These are phyloP conservation scores for Ogataea methanolica DNA, from an alignment of 805 yeast species.

Conservation along the genomic window DNA sequence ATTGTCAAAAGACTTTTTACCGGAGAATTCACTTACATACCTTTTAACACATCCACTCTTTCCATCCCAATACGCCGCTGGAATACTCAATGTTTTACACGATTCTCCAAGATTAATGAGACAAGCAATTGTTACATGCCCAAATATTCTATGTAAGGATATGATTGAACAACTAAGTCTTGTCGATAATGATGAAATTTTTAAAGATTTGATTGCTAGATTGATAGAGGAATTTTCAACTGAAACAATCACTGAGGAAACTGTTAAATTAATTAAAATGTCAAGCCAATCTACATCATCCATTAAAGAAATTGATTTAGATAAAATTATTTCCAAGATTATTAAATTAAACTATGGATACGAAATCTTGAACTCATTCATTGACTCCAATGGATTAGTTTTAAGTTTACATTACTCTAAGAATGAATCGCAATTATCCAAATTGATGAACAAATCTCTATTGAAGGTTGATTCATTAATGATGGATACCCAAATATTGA, in stretches of 20 bases:
- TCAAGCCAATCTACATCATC: constrained; percentile 2
- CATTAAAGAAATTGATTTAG: constrained; percentile 32
- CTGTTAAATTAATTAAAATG: constrained; percentile 33
- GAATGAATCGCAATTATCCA: constrained; percentile 38
- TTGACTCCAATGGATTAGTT: constrained; percentile 67
- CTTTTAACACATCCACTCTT: constrained; percentile 84
- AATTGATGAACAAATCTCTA: constrained; percentile 45
- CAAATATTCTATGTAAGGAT: constrained; percentile 60
- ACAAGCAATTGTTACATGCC: constrained; percentile 79
- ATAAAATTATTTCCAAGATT: constrained; percentile 42
- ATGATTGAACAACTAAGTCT: constrained; percentile 56
- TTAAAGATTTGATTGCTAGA: constrained; percentile 63
- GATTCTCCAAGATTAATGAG: constrained; percentile 61
- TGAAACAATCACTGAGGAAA: constrained; percentile 50
- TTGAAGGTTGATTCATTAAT: constrained; percentile 31
- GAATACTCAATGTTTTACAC: constrained; percentile 46
- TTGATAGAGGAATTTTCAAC: constrained; percentile 60
- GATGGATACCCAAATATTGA: constrained; percentile 39
- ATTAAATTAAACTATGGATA: constrained; percentile 47
- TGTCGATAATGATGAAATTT: constrained; percentile 56
- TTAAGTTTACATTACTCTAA: constrained; percentile 57
- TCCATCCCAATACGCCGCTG: constrained; percentile 55
- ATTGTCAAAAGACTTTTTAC: constrained; percentile 32
- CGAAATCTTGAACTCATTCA: constrained; percentile 56
- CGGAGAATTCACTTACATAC: constrained; percentile 63